A percentile compares a stretch with the other conserved stretches of the same genome.
These are phyloP conservation scores for Rhodotorula paludigena DNA, from an alignment of 768 basidiomycete species.

Conservation along the genomic window DNA sequence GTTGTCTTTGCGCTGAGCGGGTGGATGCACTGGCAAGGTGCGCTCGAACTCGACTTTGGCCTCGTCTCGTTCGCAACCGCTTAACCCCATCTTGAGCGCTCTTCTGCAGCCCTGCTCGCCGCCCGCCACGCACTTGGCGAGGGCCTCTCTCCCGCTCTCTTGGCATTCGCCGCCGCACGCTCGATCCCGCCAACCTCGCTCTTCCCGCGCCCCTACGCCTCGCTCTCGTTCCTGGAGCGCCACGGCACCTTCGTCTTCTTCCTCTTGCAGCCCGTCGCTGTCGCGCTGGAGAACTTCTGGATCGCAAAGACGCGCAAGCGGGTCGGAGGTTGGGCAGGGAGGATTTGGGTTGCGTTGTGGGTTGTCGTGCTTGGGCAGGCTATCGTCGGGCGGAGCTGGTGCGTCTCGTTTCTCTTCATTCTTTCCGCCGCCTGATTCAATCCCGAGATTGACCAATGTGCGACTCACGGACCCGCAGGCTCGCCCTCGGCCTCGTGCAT, in stretches of 20 bases:
- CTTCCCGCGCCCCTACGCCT: background rate
- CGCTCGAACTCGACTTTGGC: background rate
- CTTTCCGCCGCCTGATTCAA: no score
- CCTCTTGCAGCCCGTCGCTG: slow-evolving; percentile 22
- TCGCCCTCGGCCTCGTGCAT: slow-evolving; percentile 26
- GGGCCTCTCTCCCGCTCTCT: background rate
- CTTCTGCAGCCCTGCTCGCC: slow-evolving; percentile 13
- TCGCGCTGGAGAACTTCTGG: slow-evolving; percentile 11
- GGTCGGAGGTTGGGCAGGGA: slow-evolving; percentile 7
- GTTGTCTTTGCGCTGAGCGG: slow-evolving; percentile 15
- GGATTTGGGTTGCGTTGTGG: slow-evolving; percentile 17
- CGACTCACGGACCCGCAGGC: background rate
- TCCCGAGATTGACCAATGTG: background rate
- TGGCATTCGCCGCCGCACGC: slow-evolving; percentile 1
- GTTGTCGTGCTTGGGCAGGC: slow-evolving; percentile 12
- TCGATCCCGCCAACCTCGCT: slow-evolving; percentile 2
- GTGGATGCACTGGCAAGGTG: slow-evolving; percentile 36
- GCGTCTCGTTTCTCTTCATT: background rate
- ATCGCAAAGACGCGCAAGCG: background rate
- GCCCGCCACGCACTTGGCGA: slow-evolving; percentile 7
- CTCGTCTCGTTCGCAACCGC: background rate
- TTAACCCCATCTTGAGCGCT: background rate
- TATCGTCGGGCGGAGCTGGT: slow-evolving; percentile 22
- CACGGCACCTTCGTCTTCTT: slow-evolving; percentile 35
- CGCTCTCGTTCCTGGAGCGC: slow-evolving; percentile 18